A percentile compares a stretch with the other conserved stretches of the same genome.
phyloP scores from a whole-genome alignment of 192 early-diverging fungal genomes.

The Podila epigama region DNA sequence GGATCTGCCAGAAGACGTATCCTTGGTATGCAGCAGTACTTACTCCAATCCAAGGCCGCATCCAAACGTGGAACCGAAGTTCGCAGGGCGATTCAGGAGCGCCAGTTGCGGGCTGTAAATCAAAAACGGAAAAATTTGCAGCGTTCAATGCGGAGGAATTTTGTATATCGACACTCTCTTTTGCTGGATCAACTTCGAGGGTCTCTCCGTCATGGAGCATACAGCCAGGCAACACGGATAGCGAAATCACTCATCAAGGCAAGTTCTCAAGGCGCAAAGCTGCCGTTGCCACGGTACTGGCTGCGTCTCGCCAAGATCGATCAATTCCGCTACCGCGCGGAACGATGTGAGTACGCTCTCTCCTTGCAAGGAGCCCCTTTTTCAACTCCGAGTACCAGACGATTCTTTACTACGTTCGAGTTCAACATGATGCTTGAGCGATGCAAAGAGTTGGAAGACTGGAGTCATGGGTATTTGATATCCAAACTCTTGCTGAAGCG shows the following conservation, averaged over 20 bases:
- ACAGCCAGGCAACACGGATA: neutral
- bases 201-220: neutral
- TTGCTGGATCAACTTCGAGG: neutral
- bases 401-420: conserved; percentile 14
- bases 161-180: neutral
- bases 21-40: conserved; percentile 21
- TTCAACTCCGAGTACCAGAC: neutral
- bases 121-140: neutral
- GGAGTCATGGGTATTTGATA: conserved; percentile 12
- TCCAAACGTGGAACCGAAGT: conserved; percentile 8
- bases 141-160: neutral
- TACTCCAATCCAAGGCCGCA: neutral
- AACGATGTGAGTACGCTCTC: neutral
- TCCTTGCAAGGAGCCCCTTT: neutral
- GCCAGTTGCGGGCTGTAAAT: neutral
- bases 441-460: conserved; percentile 16
- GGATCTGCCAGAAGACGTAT: conserved; percentile 7
- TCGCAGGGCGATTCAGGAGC: neutral
- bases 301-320: neutral
- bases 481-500: conserved; percentile 4
- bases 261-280: neutral
- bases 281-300: neutral
- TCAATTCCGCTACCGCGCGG: neutral
- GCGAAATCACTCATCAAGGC: conserved; percentile 11
- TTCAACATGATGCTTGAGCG: conserved; percentile 18